A percentile compares a stretch with the other conserved stretches of the same genome.
These are phyloP conservation scores for Peronospora belbahrii DNA, from an alignment of 352 stramenopile genomes.

Conservation along the genomic window DNA sequence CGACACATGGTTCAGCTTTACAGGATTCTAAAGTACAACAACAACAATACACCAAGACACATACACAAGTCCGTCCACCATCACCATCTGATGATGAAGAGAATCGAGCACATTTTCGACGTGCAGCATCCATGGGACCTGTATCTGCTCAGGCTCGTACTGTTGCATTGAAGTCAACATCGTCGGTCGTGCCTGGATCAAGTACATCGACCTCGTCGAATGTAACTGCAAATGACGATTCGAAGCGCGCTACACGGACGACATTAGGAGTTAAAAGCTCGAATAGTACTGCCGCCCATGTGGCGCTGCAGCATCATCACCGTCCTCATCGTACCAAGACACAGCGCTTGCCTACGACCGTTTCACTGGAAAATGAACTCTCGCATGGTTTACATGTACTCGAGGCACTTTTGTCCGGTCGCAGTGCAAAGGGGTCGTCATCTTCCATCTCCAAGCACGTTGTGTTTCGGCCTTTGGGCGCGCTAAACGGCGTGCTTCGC, in stretches of 20 bases:
- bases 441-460: slow-evolving; percentile 28
- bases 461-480: slow-evolving; percentile 48
- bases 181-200: slow-evolving; percentile 1
- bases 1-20: not conserved
- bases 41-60: not conserved
- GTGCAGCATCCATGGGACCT: slow-evolving; percentile 15
- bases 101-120: slow-evolving; percentile 13
- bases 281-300: not conserved
- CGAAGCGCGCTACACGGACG: slow-evolving; percentile 18
- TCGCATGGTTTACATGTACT: slow-evolving; percentile 56
- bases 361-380: slow-evolving; percentile 72
- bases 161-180: slow-evolving; percentile 17
- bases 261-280: slow-evolving; percentile 15
- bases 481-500: slow-evolving; percentile 47
- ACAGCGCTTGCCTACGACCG: slow-evolving; percentile 55
- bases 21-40: not conserved
- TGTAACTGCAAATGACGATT: slow-evolving; percentile 1
- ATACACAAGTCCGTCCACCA: slow-evolving; percentile 4
- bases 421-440: slow-evolving; percentile 8
- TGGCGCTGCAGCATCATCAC: not conserved
- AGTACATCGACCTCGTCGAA: not conserved
- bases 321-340: slow-evolving; percentile 33
- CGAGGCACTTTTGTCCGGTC: slow-evolving; percentile 43
- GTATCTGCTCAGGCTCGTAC: slow-evolving; percentile 6
- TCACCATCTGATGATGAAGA: slow-evolving; percentile 24